Evolutionary conservation across 2,329 filamentous ascomycete genomes (phyloP).

Genomic region (Cladophialophora carrionii): DNA sequence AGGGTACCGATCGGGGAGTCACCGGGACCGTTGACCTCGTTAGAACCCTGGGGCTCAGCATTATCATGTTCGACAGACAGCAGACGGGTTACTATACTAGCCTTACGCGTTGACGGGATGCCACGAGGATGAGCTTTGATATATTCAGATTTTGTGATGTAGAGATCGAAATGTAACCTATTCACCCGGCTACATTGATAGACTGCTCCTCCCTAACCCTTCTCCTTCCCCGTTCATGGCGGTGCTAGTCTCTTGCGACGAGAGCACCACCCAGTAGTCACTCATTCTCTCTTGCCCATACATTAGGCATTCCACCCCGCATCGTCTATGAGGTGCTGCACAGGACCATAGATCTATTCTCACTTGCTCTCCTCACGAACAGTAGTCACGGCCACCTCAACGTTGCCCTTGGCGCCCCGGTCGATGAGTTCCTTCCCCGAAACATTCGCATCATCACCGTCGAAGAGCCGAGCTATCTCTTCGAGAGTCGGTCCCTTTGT

Average conservation of each 20-base stretch:
- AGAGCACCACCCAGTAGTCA: no score
- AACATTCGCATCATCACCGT: constrained; percentile 25
- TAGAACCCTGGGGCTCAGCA: neutral
- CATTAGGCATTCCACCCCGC: neutral
- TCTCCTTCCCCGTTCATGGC: neutral
- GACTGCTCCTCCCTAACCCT: no score
- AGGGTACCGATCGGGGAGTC: neutral
- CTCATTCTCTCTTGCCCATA: no score
- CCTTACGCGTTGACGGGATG: neutral
- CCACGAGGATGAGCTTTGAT: neutral
- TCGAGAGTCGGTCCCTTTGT: constrained; percentile 41
- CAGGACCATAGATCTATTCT: neutral
- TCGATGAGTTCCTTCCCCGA: constrained; percentile 7
- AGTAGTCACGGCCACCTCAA: neutral
- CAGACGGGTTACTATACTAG: neutral
- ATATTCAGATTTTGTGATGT: neutral
- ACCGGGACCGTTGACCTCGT: neutral
- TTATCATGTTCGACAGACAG: neutral
- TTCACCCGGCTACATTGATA: neutral
- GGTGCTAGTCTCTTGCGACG: neutral
- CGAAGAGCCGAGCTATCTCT: constrained; percentile 41
- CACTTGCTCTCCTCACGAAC: neutral
- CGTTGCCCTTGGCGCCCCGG: neutral
- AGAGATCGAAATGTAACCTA: no score
- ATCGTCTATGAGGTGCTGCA: neutral